A percentile compares a stretch with the other conserved stretches of the same genome.
These are phyloP conservation scores for Rhazya stricta DNA, from an alignment of 257 asterid genomes.

Conservation along the genomic window DNA sequence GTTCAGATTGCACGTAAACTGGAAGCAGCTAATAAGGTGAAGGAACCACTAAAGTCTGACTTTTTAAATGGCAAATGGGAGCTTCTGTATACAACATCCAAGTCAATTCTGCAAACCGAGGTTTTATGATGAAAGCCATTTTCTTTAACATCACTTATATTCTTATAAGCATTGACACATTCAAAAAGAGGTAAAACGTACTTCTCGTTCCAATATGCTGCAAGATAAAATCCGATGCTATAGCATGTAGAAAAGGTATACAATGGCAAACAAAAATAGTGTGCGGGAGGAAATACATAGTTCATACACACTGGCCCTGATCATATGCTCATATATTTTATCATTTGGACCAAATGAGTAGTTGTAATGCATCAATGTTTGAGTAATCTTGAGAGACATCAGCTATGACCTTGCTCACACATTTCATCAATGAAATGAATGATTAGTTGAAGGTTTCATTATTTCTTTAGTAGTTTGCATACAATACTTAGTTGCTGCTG, in stretches of 20 bases:
- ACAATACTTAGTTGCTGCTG: neutral
- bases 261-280: neutral
- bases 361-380: neutral
- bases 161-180: neutral
- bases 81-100: constrained; percentile 60
- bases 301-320: neutral
- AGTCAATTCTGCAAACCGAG: constrained; percentile 44
- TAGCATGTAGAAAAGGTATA: neutral
- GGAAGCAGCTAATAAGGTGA: constrained; percentile 48
- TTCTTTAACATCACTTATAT: neutral
- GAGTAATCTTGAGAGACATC: neutral
- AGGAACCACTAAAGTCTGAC: constrained; percentile 53
- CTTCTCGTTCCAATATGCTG: neutral
- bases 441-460: neutral
- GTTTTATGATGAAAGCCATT: constrained; percentile 19
- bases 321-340: neutral
- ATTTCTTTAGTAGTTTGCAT: neutral
- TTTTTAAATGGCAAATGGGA: constrained; percentile 69
- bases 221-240: neutral
- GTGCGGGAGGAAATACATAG: neutral
- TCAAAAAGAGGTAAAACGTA: neutral
- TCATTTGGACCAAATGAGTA: neutral
- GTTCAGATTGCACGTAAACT: constrained; percentile 54
- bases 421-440: neutral
- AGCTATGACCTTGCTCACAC: neutral